phyloP scores from a whole-genome alignment of 192 early-diverging fungal genomes.

The Gamsiella multidivaricata region DNA sequence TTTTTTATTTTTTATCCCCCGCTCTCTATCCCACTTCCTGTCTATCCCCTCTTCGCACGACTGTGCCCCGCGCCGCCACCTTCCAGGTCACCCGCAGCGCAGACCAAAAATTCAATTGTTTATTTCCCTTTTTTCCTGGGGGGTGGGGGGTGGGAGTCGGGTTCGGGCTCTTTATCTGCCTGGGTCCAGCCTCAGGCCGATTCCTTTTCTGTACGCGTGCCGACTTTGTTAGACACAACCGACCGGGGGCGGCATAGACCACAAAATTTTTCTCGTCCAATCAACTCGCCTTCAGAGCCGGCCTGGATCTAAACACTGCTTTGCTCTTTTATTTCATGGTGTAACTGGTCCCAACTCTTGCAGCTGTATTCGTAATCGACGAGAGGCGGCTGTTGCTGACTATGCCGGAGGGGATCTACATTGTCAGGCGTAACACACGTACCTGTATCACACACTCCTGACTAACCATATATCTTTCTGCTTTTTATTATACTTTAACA shows the following conservation, averaged over 20 bases:
- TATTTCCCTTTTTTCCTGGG: conserved; percentile 1
- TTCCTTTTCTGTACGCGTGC: background rate
- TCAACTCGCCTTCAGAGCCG: background rate
- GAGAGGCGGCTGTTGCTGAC: background rate
- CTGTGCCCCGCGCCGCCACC: conserved; percentile 9
- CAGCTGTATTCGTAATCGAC: background rate
- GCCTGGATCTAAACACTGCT: background rate
- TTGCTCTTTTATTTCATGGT: background rate
- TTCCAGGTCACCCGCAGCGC: background rate
- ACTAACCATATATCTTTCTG: too few species aligned
- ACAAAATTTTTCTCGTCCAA: background rate
- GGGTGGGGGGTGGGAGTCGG: conserved; percentile 1
- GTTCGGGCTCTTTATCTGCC: background rate
- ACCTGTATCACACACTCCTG: background rate
- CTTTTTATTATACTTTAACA: too few species aligned
- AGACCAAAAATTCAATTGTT: conserved; percentile 5
- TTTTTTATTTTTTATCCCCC: background rate
- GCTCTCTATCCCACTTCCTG: background rate
- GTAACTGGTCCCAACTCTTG: background rate
- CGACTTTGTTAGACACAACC: background rate
- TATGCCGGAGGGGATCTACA: too few species aligned
- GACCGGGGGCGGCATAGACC: background rate
- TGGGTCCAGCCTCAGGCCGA: background rate
- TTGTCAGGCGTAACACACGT: too few species aligned
- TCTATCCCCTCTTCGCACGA: too few species aligned